Base-by-base conservation (phyloP, 768 basidiomycete species). In the Antrodiella citrinella region DNA sequence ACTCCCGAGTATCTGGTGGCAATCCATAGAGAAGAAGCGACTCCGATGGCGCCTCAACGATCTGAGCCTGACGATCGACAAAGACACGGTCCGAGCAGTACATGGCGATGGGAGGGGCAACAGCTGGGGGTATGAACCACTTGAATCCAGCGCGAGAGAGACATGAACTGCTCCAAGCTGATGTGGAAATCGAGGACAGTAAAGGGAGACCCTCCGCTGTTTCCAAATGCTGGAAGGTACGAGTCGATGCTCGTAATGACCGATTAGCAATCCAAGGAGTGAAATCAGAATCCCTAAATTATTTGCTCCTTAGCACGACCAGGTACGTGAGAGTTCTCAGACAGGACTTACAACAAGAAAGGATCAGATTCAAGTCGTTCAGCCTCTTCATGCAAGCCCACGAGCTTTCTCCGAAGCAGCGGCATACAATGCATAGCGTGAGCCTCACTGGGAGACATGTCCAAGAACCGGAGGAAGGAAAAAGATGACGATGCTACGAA, bases 91-190 rank as follows among this genome's bases (percentile, higher is more conserved):
- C 79, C 38, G 78, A 75, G 61, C 85, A 90, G 55, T 80, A 73
- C 52, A 87, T 68, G 22, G 77, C 64, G 52, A 96, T 85, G 0
- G 89, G 78, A 3, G 95, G 95, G 0, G 95, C 95, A 25, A 91
- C 78, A 5, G 72, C 92, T 7, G 82, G 72, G n/a, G 91, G 90
- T 15, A 89, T 72, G 66, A 84, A 90, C 84, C 92, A 96, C 56
- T 82, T 82, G 56, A 93, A 74, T 12, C 78, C 78, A 2, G 80
- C 80, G 35, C 89, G 81, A 35, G 90, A 92, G 23, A 97, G 69
- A 61, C 82, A 90, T 2, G 93, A 93, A n/a, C 72, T 64, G 49
- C 73, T 67, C 85, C 91, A 95, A 11, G 72, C 70, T 18, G 69
- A 65, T 15, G 63, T 62, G 5, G 84, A 74, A 58, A 95, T 86